Conservation (phyloP, 306 rosid species). For the Ziziphus jujuba region DNA sequence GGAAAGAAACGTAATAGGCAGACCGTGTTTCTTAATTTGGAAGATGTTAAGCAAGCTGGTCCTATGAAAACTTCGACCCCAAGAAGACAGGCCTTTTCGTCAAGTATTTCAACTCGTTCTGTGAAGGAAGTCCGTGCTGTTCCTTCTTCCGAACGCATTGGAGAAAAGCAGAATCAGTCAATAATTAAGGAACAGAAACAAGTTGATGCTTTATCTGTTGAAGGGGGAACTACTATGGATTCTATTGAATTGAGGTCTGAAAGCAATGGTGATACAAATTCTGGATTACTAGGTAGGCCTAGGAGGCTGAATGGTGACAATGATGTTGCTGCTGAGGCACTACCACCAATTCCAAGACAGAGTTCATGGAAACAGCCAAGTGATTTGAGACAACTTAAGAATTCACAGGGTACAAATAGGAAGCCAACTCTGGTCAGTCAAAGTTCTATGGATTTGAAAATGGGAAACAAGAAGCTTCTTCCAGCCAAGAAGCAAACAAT, state of each 20-base stretch:
- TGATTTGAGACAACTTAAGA: slow-evolving; percentile 72
- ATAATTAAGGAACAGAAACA: slow-evolving; percentile 67
- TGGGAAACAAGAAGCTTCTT: slow-evolving; percentile 67
- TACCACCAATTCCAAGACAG: slow-evolving; percentile 80
- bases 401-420: slow-evolving; percentile 51
- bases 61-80: slow-evolving; percentile 91
- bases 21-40: slow-evolving; percentile 92
- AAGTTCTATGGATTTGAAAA: slow-evolving; percentile 59
- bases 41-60: slow-evolving; percentile 95
- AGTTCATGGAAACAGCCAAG: slow-evolving; percentile 81
- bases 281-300: slow-evolving; percentile 54
- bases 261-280: slow-evolving; percentile 58
- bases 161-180: slow-evolving; percentile 44
- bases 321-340: slow-evolving; percentile 60
- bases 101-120: slow-evolving; percentile 63
- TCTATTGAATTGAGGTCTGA: slow-evolving; percentile 64
- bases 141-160: slow-evolving; percentile 61
- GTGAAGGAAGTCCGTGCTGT: slow-evolving; percentile 69
- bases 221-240: slow-evolving; percentile 56
- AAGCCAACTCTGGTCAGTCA: slow-evolving; percentile 57
- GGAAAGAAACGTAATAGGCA: slow-evolving; percentile 96
- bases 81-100: slow-evolving; percentile 67
- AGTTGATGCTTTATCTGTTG: slow-evolving; percentile 48
- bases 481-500: slow-evolving; percentile 73
- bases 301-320: slow-evolving; percentile 62